phyloP scores from a whole-genome alignment of 805 yeast genomes.

The Metschnikowia noctiluminum region DNA sequence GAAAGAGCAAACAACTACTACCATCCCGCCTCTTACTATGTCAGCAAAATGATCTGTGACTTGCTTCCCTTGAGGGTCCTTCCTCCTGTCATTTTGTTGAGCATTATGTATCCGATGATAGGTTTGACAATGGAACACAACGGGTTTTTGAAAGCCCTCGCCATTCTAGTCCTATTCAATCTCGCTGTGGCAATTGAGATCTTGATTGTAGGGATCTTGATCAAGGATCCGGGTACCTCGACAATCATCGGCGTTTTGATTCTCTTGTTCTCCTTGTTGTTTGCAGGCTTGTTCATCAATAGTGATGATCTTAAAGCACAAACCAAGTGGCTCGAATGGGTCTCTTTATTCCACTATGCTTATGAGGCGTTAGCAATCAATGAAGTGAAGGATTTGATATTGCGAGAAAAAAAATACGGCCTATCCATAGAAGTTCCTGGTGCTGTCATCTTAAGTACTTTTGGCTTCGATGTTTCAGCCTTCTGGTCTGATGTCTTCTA shows the following conservation, averaged over 20 bases:
- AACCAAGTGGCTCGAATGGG: slow-evolving; percentile 72
- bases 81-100: slow-evolving; percentile 82
- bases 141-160: slow-evolving; percentile 66
- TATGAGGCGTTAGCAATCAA: slow-evolving; percentile 90
- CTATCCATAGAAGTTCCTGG: slow-evolving; percentile 95
- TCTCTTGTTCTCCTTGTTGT: slow-evolving; percentile 77
- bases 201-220: slow-evolving; percentile 79
- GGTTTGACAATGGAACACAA: slow-evolving; percentile 78
- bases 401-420: slow-evolving; percentile 88
- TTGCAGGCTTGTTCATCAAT: slow-evolving; percentile 92
- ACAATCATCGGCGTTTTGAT: slow-evolving; percentile 83
- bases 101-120: slow-evolving; percentile 84
- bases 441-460: slow-evolving; percentile 91
- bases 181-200: slow-evolving; percentile 82
- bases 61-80: slow-evolving; percentile 86
- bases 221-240: slow-evolving; percentile 89
- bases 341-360: slow-evolving; percentile 92
- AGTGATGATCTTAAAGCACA: slow-evolving; percentile 55
- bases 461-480: slow-evolving; percentile 86
- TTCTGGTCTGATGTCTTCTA: slow-evolving; percentile 62
- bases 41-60: slow-evolving; percentile 85
- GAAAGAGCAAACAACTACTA: slow-evolving; percentile 95
- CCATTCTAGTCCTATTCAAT: slow-evolving; percentile 77
- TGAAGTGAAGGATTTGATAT: slow-evolving; percentile 82
- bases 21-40: slow-evolving; percentile 79